These are phyloP conservation scores for Alternaria gansuensis DNA, from an alignment of 2,329 filamentous ascomycete genomes.

Conservation along the genomic window DNA sequence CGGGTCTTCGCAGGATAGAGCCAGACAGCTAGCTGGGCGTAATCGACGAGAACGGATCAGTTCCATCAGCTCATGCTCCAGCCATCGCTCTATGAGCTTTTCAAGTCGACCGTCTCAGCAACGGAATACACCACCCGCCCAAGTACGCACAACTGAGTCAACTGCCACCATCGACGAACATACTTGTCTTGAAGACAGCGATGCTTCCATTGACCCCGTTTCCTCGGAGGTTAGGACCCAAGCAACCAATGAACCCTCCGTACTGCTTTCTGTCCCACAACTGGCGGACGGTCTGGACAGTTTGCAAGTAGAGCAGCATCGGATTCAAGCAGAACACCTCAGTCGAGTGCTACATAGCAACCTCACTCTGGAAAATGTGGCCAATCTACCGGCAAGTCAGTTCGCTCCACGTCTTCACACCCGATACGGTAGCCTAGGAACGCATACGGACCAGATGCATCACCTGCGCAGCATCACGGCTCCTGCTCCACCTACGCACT, in stretches of 20 bases:
- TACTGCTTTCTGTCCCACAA: constrained; percentile 8
- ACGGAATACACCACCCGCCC: not conserved
- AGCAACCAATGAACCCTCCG: not conserved
- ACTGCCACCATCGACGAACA: not conserved
- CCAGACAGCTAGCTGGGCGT: constrained; percentile 48
- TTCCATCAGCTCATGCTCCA: constrained; percentile 32
- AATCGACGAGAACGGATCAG: constrained; percentile 39
- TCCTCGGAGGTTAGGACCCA: not conserved
- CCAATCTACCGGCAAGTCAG: constrained; percentile 8
- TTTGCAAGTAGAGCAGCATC: constrained; percentile 27
- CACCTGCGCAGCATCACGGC: constrained; percentile 25
- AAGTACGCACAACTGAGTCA: not conserved
- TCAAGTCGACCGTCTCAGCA: constrained; percentile 25
- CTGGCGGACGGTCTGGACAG: constrained; percentile 5
- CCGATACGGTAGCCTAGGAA: constrained; percentile 22
- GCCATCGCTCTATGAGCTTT: constrained; percentile 27
- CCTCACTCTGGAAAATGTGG: constrained; percentile 7
- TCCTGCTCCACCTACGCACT: constrained; percentile 1
- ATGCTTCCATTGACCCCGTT: not conserved
- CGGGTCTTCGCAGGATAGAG: constrained; percentile 47
- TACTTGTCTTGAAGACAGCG: not conserved
- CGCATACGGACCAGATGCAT: constrained; percentile 10
- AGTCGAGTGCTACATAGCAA: constrained; percentile 38
- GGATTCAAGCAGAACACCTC: constrained; percentile 36
- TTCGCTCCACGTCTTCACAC: constrained; percentile 11